A percentile compares a stretch with the other conserved stretches of the same genome.
These are phyloP conservation scores for Themeda triandra DNA, from an alignment of 176 grass and related monocot species.

Conservation along the genomic window DNA sequence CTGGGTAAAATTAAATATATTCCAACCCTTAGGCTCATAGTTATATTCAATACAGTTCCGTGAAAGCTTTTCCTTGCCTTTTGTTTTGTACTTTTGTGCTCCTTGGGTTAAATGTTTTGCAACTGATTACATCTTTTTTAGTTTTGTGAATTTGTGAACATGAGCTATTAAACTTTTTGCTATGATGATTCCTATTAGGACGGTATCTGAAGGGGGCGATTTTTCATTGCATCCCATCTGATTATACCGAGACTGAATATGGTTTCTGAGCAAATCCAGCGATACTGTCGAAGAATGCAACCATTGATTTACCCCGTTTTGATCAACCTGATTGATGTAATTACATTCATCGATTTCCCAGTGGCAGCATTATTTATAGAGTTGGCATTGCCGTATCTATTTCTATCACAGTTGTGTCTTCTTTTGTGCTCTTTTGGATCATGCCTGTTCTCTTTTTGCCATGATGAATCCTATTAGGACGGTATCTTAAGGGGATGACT, in stretches of 20 bases:
- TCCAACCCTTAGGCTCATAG: too few species aligned
- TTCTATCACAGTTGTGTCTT: not conserved
- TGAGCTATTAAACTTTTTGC: too few species aligned
- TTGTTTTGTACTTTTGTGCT: not conserved
- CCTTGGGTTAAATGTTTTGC: not conserved
- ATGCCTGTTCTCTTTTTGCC: not conserved
- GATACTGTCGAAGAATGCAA: not conserved
- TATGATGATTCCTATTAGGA: conserved; percentile 10
- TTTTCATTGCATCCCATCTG: not conserved
- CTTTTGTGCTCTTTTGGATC: not conserved
- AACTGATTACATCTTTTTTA: not conserved
- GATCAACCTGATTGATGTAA: not conserved
- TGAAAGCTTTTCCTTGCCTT: not conserved
- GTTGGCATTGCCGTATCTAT: not conserved
- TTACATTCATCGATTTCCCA: not conserved
- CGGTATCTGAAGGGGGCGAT: conserved; percentile 5
- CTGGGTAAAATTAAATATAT: conserved; percentile 3
- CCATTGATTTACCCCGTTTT: not conserved
- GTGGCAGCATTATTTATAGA: not conserved
- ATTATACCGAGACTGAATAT: conserved; percentile 22
- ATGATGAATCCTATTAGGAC: not conserved
- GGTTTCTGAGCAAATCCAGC: not conserved
- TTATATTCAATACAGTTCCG: not conserved
- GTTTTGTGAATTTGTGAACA: not conserved
- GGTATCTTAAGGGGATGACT: not conserved